Evolutionary conservation across 164 flowering plant genomes (phyloP).

Genomic region (Vitis riparia): DNA sequence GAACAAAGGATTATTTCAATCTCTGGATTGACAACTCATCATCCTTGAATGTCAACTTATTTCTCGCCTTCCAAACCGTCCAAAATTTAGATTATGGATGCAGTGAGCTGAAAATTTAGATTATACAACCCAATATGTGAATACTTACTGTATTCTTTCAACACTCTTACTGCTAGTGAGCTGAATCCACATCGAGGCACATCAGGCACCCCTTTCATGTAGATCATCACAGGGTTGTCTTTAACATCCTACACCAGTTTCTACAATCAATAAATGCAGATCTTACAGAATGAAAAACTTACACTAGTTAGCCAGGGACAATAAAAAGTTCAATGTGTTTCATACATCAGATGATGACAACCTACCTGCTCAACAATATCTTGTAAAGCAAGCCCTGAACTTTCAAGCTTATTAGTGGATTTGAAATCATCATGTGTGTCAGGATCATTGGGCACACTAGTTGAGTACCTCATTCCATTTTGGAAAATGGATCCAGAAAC

Average conservation of each 20-base stretch:
- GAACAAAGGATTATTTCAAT: no score
- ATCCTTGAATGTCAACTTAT: no score
- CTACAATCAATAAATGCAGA: neutral
- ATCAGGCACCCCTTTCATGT: slow-evolving; percentile 94
- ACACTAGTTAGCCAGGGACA: neutral
- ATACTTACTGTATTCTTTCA: slow-evolving; percentile 73
- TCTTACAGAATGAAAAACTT: neutral
- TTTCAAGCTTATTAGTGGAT: slow-evolving; percentile 59
- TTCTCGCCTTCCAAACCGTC: no score
- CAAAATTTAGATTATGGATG: no score
- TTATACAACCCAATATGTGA: neutral
- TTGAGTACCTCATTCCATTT: slow-evolving; percentile 42
- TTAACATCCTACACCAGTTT: slow-evolving; percentile 71
- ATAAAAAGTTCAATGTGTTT: neutral
- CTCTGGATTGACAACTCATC: no score
- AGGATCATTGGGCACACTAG: slow-evolving; percentile 60
- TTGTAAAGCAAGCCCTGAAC: slow-evolving; percentile 42
- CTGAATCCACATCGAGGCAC: slow-evolving; percentile 90
- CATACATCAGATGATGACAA: neutral
- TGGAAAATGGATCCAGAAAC: slow-evolving; percentile 36
- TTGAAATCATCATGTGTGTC: slow-evolving; percentile 90
- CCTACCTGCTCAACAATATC: slow-evolving; percentile 81
- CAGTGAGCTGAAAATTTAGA: neutral
- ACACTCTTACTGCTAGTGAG: slow-evolving; percentile 78
- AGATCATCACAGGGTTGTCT: slow-evolving; percentile 85